These are phyloP conservation scores for Ogataea populi-albae DNA, from an alignment of 805 yeast species.

Conservation along the genomic window DNA sequence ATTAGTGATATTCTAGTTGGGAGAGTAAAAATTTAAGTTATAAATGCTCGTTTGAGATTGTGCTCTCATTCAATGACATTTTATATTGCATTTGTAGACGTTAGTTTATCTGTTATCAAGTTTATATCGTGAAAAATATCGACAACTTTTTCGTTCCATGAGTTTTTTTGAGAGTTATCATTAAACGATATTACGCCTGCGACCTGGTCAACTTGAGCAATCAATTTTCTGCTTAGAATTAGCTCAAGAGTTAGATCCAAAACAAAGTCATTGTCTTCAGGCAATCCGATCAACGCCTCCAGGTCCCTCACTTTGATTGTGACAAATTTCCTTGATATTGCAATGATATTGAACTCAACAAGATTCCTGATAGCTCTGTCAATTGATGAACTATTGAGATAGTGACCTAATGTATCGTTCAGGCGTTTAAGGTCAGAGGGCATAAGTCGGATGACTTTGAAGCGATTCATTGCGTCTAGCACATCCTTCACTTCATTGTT, in stretches of 20 bases:
- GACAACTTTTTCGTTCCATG: slow-evolving; percentile 10
- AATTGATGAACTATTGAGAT: background rate
- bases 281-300: slow-evolving; percentile 10
- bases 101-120: slow-evolving; percentile 8
- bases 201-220: slow-evolving; percentile 27
- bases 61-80: too few species aligned
- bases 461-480: slow-evolving; percentile 1
- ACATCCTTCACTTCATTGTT: slow-evolving; percentile 1
- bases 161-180: background rate
- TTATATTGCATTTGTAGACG: too few species aligned
- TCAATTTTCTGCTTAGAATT: slow-evolving; percentile 20
- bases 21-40: slow-evolving; percentile 38
- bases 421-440: background rate
- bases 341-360: slow-evolving; percentile 23
- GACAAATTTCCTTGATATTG: slow-evolving; percentile 20
- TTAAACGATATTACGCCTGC: slow-evolving; percentile 18
- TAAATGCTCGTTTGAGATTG: slow-evolving; percentile 1
- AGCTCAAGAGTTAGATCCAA: slow-evolving; percentile 19
- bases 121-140: slow-evolving; percentile 13
- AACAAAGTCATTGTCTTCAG: slow-evolving; percentile 8
- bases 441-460: slow-evolving; percentile 1
- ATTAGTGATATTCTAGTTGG: slow-evolving; percentile 85
- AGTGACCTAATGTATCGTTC: background rate
- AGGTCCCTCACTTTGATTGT: slow-evolving; percentile 19
- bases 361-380: slow-evolving; percentile 6